phyloP scores from a whole-genome alignment of 805 yeast genomes.

The Saccharomycopsis oosterbeekiorum region DNA sequence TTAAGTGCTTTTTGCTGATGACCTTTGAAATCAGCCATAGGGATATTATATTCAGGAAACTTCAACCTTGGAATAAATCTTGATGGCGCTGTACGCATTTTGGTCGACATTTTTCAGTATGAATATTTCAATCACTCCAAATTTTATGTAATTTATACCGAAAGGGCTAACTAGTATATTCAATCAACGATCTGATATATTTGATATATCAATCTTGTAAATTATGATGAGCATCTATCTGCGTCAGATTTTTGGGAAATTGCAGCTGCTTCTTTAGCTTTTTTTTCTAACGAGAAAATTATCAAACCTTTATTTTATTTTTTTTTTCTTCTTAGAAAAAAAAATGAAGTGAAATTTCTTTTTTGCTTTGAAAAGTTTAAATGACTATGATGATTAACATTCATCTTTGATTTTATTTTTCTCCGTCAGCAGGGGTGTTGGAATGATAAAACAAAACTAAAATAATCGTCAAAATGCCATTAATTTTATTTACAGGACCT shows the following conservation, averaged over 20 bases:
- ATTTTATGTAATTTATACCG: neutral
- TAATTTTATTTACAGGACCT: conserved; percentile 71
- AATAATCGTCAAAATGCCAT: conserved; percentile 52
- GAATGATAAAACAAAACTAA: no score
- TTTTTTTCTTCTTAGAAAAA: no score
- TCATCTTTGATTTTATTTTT: neutral
- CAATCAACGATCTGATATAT: neutral
- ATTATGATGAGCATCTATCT: no score
- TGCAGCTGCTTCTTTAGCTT: neutral
- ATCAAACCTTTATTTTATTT: no score
- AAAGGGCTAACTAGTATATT: no score
- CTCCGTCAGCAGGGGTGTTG: neutral
- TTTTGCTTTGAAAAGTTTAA: neutral
- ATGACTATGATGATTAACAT: neutral
- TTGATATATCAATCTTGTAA: neutral
- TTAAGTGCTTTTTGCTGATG: conserved; percentile 78
- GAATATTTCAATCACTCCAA: neutral
- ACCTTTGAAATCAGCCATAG: conserved; percentile 76
- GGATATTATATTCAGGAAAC: conserved; percentile 68
- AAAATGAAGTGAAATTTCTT: neutral
- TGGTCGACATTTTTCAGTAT: neutral
- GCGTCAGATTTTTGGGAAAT: neutral
- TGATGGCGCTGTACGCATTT: neutral
- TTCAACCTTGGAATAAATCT: conserved; percentile 53
- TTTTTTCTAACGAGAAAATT: no score